phyloP scores from a whole-genome alignment of 2,329 filamentous ascomycete genomes.

The Stachybotrys echinatus region DNA sequence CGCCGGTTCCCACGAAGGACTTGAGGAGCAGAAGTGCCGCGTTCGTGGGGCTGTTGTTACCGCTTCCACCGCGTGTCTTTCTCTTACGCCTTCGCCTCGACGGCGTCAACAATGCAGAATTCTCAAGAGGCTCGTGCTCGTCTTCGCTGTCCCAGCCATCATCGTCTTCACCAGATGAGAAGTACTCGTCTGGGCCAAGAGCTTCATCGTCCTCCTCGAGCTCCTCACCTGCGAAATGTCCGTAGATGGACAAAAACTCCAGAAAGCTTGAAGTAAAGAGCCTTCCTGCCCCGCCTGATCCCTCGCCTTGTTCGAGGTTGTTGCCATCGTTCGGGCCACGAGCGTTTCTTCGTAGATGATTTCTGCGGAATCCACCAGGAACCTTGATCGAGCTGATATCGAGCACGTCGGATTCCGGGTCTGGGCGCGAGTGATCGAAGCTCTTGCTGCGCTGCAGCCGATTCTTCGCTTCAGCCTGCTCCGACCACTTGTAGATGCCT shows the following conservation, averaged over 20 bases:
- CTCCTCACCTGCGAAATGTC: conserved; percentile 95
- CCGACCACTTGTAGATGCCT: conserved; percentile 94
- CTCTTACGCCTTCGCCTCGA: conserved; percentile 69
- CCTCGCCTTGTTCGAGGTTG: conserved; percentile 24
- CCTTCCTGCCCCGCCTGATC: conserved; percentile 33
- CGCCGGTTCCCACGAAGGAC: conserved; percentile 95
- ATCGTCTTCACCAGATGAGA: conserved; percentile 70
- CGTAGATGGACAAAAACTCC: conserved; percentile 91
- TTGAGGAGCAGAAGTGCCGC: conserved; percentile 86
- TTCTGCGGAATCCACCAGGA: conserved; percentile 87
- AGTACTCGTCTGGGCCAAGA: conserved; percentile 83
- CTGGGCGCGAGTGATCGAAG: conserved; percentile 71
- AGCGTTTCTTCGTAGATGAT: conserved; percentile 76
- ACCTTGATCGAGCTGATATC: conserved; percentile 90
- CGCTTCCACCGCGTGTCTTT: conserved; percentile 66
- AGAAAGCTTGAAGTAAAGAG: conserved; percentile 90
- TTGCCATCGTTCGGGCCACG: conserved; percentile 47
- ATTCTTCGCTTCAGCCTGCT: conserved; percentile 71
- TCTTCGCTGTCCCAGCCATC: conserved; percentile 59
- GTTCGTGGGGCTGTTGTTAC: conserved; percentile 72
- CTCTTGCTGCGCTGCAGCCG: conserved; percentile 78
- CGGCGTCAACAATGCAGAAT: conserved; percentile 77
- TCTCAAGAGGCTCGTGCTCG: conserved; percentile 76
- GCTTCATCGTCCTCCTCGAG: conserved; percentile 95
- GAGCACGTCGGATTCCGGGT: conserved; percentile 72